A percentile compares a stretch with the other conserved stretches of the same genome.
Evolutionary conservation across 257 asterid species (phyloP).

Genomic region (Solanum bulbocastanum): DNA sequence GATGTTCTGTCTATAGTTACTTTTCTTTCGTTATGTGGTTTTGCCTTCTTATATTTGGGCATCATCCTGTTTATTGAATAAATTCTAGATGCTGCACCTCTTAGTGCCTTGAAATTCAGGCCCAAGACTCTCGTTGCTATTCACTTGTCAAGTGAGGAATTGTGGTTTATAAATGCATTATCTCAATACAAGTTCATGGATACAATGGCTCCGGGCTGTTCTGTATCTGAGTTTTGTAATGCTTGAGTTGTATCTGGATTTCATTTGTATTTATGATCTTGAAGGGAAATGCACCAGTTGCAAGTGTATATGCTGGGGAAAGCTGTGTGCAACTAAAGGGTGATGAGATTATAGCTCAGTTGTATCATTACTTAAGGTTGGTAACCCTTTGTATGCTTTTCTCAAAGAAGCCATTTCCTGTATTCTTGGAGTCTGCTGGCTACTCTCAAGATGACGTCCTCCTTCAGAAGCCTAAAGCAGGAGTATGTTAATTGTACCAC

Average conservation of each 20-base stretch:
- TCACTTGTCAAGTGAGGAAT: background rate
- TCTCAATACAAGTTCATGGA: background rate
- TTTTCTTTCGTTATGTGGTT: background rate
- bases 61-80: background rate
- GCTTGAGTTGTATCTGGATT: background rate
- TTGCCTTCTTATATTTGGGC: background rate
- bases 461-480: conserved; percentile 82
- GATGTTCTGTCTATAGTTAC: background rate
- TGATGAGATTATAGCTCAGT: conserved; percentile 39
- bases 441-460: conserved; percentile 52
- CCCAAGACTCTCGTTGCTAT: background rate
- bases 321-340: conserved; percentile 54
- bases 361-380: conserved; percentile 56
- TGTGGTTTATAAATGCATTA: background rate
- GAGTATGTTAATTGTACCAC: conserved; percentile 30
- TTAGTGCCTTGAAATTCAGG: background rate
- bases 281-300: conserved; percentile 77
- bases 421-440: conserved; percentile 59
- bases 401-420: conserved; percentile 73
- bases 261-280: conserved; percentile 6
- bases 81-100: background rate
- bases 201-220: background rate
- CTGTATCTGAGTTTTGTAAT: background rate
- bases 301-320: conserved; percentile 69
- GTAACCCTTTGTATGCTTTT: conserved; percentile 59